Conservation (phyloP, 2,329 filamentous ascomycete species). For the Venturia aucupariae region DNA sequence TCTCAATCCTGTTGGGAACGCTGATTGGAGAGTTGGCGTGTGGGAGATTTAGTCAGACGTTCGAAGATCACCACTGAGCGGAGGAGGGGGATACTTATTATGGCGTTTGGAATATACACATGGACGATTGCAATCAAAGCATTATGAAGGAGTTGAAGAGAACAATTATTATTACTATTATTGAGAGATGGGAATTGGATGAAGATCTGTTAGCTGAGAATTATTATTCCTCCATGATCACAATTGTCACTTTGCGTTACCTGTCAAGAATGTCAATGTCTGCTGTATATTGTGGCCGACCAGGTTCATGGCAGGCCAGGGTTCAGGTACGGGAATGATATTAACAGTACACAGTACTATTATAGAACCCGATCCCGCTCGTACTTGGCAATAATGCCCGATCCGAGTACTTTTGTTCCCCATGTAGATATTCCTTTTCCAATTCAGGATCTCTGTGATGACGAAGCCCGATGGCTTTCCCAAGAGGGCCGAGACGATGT, state of each 20-base stretch:
- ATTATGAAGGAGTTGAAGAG: neutral
- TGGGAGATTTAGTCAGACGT: constrained; percentile 53
- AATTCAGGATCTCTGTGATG: neutral
- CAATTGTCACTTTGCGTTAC: neutral
- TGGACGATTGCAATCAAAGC: neutral
- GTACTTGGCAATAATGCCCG: neutral
- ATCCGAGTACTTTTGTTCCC: neutral
- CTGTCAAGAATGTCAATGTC: neutral
- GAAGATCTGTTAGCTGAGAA: no score
- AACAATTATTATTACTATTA: no score
- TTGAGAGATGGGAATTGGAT: neutral
- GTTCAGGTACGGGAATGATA: no score
- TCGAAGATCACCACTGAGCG: constrained; percentile 31
- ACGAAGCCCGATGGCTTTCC: neutral
- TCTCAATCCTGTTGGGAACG: constrained; percentile 66
- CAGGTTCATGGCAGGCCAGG: neutral
- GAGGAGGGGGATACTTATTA: neutral
- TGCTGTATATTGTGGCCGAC: neutral
- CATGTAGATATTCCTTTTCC: neutral
- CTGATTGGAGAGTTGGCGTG: constrained; percentile 81
- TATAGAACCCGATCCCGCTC: neutral
- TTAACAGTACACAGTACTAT: no score
- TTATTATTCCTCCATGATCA: neutral
- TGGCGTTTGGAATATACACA: neutral
- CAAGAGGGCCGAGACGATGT: neutral